Evolutionary conservation across 1,284 basidiomycete genomes (phyloP), one percentile per base, ranked within the genome.

Genomic region (Pseudomicrostroma phylloplanum): DNA sequence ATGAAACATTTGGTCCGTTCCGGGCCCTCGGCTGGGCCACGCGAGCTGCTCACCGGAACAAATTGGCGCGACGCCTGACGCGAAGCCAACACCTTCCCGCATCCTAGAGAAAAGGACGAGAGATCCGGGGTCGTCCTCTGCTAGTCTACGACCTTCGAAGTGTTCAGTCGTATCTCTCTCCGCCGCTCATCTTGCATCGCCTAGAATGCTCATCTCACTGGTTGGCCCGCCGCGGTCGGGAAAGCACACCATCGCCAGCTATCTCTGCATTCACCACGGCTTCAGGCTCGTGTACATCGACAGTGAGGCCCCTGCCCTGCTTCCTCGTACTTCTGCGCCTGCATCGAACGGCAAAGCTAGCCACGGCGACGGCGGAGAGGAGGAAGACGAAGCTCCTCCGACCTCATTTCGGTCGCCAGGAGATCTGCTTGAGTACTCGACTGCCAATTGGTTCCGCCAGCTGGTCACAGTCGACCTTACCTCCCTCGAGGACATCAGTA

Each of bases 151-250:
- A 36, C 9, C 3, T 36, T 36, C 30, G 30, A 3, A 36, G 30
- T 36, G 30, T 36, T 36, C 30, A 9, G 9, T 36, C 3, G 9
- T 36, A 3, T 4, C 30, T 36, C 30, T 9, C 30, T 36, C 30
- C 9, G 30, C 30, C 4, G 30, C 30, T 36, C 30, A 3, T n/a
- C 30, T 9, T 9, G 9, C 30, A 3, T 36, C 4, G 3, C 30
- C 30, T 4, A 36, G 30, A 19, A 88, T 91, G 89, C 87, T 96
- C 77, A 87, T 98, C 72, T 87, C 89, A 12, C 85, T 98, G 61
- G 84, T 96, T 42, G 94, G 94, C 15, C 88, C 92, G 0, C 85
- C 86, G 1, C 86, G 82, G 40, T 84, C 91, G 4, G 94, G 94
- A 21, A 96, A 92, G 80, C 83, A 86, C 11, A 85, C 86, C 0